Percentiles rank a stretch among this genome's conserved stretches.
These are phyloP conservation scores for Tylopilus balloui DNA, from an alignment of 768 basidiomycete species.

Conservation along the genomic window DNA sequence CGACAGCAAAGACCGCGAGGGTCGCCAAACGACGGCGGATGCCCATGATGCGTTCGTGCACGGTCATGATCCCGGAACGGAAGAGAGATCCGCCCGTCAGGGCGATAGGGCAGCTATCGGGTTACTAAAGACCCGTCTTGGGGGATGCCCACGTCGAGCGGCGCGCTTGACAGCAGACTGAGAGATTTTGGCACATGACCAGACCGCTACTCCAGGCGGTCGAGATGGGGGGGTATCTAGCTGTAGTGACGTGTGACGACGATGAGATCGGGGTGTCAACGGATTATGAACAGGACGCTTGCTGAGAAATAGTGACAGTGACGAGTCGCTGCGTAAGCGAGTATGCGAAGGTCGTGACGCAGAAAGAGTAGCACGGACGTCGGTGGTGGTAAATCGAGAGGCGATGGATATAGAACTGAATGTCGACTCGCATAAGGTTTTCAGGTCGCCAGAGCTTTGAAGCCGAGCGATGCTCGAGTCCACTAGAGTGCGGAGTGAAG, in stretches of 20 bases:
- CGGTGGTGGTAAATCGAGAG: conserved; percentile 15
- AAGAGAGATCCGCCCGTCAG: conserved; percentile 1
- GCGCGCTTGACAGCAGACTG: conserved; percentile 25
- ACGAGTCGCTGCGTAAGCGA: conserved; percentile 2
- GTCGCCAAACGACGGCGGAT: conserved; percentile 2
- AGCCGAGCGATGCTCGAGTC: conserved; percentile 6
- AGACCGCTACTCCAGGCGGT: conserved; percentile 12
- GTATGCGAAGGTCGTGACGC: conserved; percentile 4
- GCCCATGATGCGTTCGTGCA: conserved; percentile 7
- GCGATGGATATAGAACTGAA: conserved; percentile 20
- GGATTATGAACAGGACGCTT: conserved; percentile 7
- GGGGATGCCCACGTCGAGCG: conserved; percentile 20
- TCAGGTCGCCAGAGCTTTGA: conserved; percentile 10
- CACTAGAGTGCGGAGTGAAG: conserved; percentile 26
- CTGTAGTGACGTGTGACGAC: conserved; percentile 7
- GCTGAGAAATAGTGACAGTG: conserved; percentile 2
- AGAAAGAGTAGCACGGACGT: conserved; percentile 7
- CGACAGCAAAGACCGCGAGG: not conserved
- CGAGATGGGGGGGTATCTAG: conserved; percentile 5
- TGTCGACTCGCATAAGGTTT: conserved; percentile 18
- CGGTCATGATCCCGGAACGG: conserved; percentile 1
- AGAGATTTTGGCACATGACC: conserved; percentile 33
- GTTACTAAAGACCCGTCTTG: conserved; percentile 22
- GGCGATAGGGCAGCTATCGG: conserved; percentile 15
- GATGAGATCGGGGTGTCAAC: conserved; percentile 10